Conservation (phyloP, 331 rosid species). For the Arachis monticola region DNA sequence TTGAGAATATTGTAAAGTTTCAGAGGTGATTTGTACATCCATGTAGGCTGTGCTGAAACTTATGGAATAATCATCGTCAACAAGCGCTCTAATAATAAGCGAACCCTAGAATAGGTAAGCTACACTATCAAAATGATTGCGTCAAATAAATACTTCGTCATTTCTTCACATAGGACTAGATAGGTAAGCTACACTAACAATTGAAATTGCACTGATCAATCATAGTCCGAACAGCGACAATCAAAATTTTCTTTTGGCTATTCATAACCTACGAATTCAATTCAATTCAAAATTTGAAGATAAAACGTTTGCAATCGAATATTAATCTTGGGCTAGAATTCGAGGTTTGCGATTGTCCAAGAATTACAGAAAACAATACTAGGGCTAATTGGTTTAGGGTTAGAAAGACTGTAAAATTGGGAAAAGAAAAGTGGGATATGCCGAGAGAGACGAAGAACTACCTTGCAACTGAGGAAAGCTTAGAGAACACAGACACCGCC, state of each 20-base stretch:
- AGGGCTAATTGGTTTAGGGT: neutral
- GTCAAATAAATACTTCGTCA: no score
- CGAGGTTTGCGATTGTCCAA: neutral
- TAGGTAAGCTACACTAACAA: neutral
- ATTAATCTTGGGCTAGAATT: neutral
- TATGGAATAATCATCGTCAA: neutral
- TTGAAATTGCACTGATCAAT: neutral
- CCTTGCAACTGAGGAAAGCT: neutral
- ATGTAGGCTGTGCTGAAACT: neutral
- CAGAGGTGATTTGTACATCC: neutral
- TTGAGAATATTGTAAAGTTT: no score
- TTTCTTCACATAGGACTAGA: neutral
- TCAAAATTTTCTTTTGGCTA: neutral
- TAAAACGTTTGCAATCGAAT: neutral
- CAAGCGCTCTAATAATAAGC: neutral
- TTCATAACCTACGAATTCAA: no score
- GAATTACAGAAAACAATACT: neutral
- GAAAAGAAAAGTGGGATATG: neutral
- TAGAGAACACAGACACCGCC: neutral
- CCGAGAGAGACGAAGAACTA: neutral
- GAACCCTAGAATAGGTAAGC: neutral
- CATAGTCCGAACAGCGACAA: neutral
- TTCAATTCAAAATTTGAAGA: neutral
- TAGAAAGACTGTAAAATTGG: neutral
- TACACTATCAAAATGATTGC: no score